A percentile compares a stretch with the other conserved stretches of the same genome.
These are phyloP conservation scores for Neonectria punicea DNA, from an alignment of 2,329 filamentous ascomycete species.

Conservation along the genomic window DNA sequence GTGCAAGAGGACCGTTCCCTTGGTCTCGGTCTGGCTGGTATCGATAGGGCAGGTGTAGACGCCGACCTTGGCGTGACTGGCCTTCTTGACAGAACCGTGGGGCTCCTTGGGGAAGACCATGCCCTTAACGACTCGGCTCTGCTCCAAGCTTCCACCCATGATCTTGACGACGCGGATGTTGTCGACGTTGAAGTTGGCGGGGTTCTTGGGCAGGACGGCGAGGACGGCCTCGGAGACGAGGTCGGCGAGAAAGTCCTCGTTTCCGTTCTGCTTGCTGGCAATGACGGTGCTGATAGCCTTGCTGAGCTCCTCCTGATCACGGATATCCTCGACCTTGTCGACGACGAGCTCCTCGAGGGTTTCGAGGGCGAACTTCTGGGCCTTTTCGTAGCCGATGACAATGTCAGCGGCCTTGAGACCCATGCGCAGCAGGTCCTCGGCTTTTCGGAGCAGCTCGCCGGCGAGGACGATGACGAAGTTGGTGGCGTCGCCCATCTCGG, in stretches of 20 bases:
- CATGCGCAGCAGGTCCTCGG: constrained; percentile 95
- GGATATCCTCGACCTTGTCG: constrained; percentile 88
- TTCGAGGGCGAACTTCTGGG: constrained; percentile 87
- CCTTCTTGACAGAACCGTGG: constrained; percentile 92
- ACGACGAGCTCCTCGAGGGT: constrained; percentile 88
- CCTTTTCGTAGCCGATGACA: constrained; percentile 93
- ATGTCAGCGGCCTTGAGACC: constrained; percentile 99
- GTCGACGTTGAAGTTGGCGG: constrained; percentile 96
- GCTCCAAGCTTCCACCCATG: constrained; percentile 95
- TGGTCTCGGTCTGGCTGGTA: constrained; percentile 96
- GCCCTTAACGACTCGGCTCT: constrained; percentile 93
- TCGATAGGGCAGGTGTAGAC: constrained; percentile 98
- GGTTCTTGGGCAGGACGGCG: constrained; percentile 94
- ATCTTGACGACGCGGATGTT: constrained; percentile 99
- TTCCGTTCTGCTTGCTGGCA: constrained; percentile 95
- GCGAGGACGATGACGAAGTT: constrained; percentile 97
- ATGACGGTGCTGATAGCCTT: constrained; percentile 97
- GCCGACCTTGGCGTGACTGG: constrained; percentile 90
- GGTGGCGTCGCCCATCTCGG: constrained; percentile 98
- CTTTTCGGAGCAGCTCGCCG: constrained; percentile 95
- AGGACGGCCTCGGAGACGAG: constrained; percentile 88
- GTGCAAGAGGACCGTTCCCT: constrained; percentile 95
- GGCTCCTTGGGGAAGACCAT: constrained; percentile 99
- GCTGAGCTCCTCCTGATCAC: constrained; percentile 83
- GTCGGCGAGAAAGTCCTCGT: constrained; percentile 86